phyloP scores from a whole-genome alignment of 179 eudicot species.

The Corrigiola litoralis region DNA sequence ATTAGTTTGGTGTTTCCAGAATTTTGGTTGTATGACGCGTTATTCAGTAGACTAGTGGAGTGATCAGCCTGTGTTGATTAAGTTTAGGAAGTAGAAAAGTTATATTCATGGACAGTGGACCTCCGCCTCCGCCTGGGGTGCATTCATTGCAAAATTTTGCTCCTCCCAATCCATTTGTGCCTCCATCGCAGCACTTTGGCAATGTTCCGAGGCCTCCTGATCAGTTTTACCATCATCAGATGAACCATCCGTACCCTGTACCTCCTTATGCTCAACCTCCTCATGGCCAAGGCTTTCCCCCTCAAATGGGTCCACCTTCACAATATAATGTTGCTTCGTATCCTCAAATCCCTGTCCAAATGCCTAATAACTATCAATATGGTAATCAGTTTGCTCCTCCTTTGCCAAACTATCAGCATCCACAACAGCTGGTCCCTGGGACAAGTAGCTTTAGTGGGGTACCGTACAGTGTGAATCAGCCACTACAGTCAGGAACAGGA shows the following conservation, averaged over 20 bases:
- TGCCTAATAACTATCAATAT: slow-evolving; percentile 35
- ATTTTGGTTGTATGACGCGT: not conserved
- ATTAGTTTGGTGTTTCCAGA: not conserved
- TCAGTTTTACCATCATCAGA: slow-evolving; percentile 31
- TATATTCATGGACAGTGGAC: slow-evolving; percentile 48
- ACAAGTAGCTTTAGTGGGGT: slow-evolving; percentile 2
- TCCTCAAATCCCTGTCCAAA: slow-evolving; percentile 31
- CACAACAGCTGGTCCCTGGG: slow-evolving; percentile 28
- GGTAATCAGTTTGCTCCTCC: slow-evolving; percentile 22
- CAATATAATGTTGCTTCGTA: slow-evolving; percentile 32
- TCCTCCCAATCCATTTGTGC: slow-evolving; percentile 14
- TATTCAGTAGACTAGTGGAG: not conserved
- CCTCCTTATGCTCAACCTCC: slow-evolving; percentile 31
- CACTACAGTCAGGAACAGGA: slow-evolving; percentile 20
- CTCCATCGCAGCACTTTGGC: slow-evolving; percentile 39
- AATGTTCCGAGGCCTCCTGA: slow-evolving; percentile 27
- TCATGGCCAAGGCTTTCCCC: slow-evolving; percentile 32
- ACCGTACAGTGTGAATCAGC: slow-evolving; percentile 19
- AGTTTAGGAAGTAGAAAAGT: not conserved
- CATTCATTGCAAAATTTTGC: slow-evolving; percentile 34
- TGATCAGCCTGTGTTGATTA: too few species aligned
- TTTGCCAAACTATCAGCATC: slow-evolving; percentile 31
- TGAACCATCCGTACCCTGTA: slow-evolving; percentile 26
- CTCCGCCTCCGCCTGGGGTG: slow-evolving; percentile 78
- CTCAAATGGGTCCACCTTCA: slow-evolving; percentile 27